Conservation (phyloP, 2,329 filamentous ascomycete species). For the Coniochaeta sp. region DNA sequence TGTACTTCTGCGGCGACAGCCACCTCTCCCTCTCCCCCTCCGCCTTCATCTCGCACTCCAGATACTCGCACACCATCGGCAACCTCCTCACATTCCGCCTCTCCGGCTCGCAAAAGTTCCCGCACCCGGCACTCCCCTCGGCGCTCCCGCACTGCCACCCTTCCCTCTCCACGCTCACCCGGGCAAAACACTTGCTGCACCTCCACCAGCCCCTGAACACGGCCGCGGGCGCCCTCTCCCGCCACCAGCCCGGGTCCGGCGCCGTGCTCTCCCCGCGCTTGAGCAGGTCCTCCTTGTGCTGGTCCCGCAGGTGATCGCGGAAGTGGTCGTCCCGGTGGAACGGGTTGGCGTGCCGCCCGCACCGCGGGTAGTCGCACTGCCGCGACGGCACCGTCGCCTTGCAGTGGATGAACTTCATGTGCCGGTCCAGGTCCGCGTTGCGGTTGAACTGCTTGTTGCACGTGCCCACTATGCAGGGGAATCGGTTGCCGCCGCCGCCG, state of each 20-base stretch:
- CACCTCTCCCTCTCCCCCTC: not conserved
- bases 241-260: constrained; percentile 13
- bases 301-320: constrained; percentile 48
- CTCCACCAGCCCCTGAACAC: constrained; percentile 41
- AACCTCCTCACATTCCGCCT: constrained; percentile 17
- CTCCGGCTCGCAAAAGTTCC: constrained; percentile 35
- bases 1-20: not conserved
- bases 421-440: constrained; percentile 46
- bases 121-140: constrained; percentile 24
- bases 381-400: constrained; percentile 29
- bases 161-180: constrained; percentile 30
- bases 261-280: constrained; percentile 28
- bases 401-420: constrained; percentile 41
- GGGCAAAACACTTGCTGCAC: constrained; percentile 42
- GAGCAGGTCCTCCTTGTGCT: constrained; percentile 46
- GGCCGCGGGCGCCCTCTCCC: constrained; percentile 5
- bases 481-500: constrained; percentile 9
- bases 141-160: constrained; percentile 34
- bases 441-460: constrained; percentile 43
- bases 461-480: constrained; percentile 28
- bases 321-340: constrained; percentile 50
- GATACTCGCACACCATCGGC: not conserved
- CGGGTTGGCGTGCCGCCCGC: constrained; percentile 33
- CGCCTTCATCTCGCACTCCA: constrained; percentile 2
- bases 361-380: constrained; percentile 43